Evolutionary conservation across 1,139 yeast species (phyloP).

Genomic region (Suhomyces panamericanus): DNA sequence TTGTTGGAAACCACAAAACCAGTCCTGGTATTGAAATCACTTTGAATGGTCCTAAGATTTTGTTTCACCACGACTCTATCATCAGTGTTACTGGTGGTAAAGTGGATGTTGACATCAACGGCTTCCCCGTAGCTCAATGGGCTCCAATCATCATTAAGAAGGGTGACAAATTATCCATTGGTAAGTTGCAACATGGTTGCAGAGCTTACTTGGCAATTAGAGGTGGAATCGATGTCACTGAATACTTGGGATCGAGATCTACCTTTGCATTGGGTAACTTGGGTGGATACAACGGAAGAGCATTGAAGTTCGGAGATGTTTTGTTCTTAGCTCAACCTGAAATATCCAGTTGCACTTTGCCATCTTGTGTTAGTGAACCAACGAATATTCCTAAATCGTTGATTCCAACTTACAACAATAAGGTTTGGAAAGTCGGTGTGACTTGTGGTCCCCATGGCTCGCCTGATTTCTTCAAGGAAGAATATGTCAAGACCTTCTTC

Average conservation of each 20-base stretch:
- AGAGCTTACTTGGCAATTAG: constrained; percentile 86
- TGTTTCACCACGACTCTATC: constrained; percentile 77
- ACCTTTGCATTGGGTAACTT: constrained; percentile 92
- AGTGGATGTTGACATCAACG: constrained; percentile 67
- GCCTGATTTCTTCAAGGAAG: constrained; percentile 87
- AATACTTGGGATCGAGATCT: constrained; percentile 92
- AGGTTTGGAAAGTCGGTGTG: constrained; percentile 85
- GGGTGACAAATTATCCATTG: constrained; percentile 79
- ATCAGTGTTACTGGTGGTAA: constrained; percentile 87
- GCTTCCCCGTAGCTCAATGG: constrained; percentile 54
- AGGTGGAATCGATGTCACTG: constrained; percentile 93
- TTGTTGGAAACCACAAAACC: constrained; percentile 78
- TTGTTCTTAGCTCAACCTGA: constrained; percentile 80
- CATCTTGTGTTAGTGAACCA: constrained; percentile 70
- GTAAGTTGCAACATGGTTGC: constrained; percentile 80
- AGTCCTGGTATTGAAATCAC: constrained; percentile 94
- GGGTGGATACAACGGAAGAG: constrained; percentile 95
- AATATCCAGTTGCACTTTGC: constrained; percentile 64
- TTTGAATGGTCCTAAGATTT: constrained; percentile 77
- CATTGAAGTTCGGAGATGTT: constrained; percentile 88
- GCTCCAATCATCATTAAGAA: constrained; percentile 65
- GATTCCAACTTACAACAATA: constrained; percentile 55
- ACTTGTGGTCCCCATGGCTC: constrained; percentile 98
- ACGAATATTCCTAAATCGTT: constrained; percentile 53
- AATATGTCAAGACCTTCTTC: constrained; percentile 74